Percentiles rank a stretch among this genome's conserved stretches.
These are phyloP conservation scores for Ophiostoma ulmi DNA, from an alignment of 2,329 filamentous ascomycete genomes.

Conservation along the genomic window DNA sequence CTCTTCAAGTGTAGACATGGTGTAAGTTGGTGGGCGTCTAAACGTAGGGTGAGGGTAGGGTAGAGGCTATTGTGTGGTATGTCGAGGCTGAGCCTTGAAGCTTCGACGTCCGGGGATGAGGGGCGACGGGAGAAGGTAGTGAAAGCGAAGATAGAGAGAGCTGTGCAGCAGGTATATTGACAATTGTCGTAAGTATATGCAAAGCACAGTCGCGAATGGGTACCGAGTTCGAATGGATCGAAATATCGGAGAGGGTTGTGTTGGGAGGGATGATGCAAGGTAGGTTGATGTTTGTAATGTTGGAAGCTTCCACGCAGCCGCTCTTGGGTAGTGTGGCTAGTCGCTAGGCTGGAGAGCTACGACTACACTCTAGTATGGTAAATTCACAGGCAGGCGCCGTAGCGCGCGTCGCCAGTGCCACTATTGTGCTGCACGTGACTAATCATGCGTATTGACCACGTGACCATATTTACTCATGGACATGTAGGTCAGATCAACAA, in stretches of 20 bases:
- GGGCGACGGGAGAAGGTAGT: not conserved
- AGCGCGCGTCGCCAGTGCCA: slow-evolving; percentile 23
- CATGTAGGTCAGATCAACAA: not conserved
- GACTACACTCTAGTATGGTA: slow-evolving; percentile 14
- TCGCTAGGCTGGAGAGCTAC: slow-evolving; percentile 18
- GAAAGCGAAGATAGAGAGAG: not conserved
- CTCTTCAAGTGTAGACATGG: slow-evolving; percentile 87
- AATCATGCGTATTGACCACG: not conserved
- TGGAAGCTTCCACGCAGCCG: slow-evolving; percentile 20
- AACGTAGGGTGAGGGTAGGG: not conserved
- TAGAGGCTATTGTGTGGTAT: slow-evolving; percentile 1
- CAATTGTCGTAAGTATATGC: not conserved
- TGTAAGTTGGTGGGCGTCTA: slow-evolving; percentile 29
- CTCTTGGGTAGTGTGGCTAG: slow-evolving; percentile 5
- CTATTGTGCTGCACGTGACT: slow-evolving; percentile 15
- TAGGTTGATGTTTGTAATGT: slow-evolving; percentile 13
- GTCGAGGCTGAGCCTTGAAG: not conserved
- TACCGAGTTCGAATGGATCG: slow-evolving; percentile 11
- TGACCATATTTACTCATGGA: too few relatives aligned
- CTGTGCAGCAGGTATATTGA: not conserved
- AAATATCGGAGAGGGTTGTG: slow-evolving; percentile 18
- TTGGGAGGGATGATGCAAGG: slow-evolving; percentile 10
- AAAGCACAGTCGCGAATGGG: not conserved
- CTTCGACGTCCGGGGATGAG: slow-evolving; percentile 10
- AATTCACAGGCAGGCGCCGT: slow-evolving; percentile 25